Evolutionary conservation across 805 yeast genomes (phyloP).

Genomic region (Ogataea henricii): DNA sequence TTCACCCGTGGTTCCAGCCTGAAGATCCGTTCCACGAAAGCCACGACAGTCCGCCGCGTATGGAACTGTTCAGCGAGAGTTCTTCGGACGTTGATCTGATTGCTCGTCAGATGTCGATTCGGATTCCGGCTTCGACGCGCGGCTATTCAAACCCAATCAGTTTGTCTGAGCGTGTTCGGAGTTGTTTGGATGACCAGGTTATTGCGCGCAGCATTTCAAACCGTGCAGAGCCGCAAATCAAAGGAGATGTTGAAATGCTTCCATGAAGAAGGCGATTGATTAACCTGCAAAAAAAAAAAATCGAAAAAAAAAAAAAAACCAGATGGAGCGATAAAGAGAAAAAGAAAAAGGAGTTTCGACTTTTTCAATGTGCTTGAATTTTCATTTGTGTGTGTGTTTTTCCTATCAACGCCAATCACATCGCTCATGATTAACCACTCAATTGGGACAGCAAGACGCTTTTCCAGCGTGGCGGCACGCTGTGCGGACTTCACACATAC

Average conservation of each 20-base stretch:
- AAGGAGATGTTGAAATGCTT: slow-evolving; percentile 14
- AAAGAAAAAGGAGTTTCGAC: background rate
- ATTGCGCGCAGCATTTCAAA: slow-evolving; percentile 21
- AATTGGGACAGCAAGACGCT: slow-evolving; percentile 1
- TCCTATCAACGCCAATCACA: background rate
- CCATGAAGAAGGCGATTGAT: background rate
- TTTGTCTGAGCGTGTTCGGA: slow-evolving; percentile 27
- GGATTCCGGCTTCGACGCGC: slow-evolving; percentile 28
- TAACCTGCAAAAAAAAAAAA: background rate
- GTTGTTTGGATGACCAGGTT: slow-evolving; percentile 27
- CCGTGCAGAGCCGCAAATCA: background rate
- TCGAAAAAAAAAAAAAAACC: background rate
- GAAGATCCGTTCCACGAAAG: background rate
- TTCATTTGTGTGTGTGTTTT: too few relatives aligned
- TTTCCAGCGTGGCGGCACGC: slow-evolving; percentile 1
- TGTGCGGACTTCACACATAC: slow-evolving; percentile 18
- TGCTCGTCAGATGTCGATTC: slow-evolving; percentile 14
- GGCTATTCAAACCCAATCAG: slow-evolving; percentile 32
- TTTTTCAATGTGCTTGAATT: background rate
- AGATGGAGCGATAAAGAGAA: slow-evolving; percentile 2
- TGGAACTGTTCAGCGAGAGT: background rate
- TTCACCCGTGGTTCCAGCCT: slow-evolving; percentile 47
- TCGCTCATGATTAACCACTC: background rate
- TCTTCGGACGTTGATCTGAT: slow-evolving; percentile 4
- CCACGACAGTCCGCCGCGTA: background rate